Conservation (phyloP, 768 basidiomycete species). For the Hemileccinum rubropunctum region DNA sequence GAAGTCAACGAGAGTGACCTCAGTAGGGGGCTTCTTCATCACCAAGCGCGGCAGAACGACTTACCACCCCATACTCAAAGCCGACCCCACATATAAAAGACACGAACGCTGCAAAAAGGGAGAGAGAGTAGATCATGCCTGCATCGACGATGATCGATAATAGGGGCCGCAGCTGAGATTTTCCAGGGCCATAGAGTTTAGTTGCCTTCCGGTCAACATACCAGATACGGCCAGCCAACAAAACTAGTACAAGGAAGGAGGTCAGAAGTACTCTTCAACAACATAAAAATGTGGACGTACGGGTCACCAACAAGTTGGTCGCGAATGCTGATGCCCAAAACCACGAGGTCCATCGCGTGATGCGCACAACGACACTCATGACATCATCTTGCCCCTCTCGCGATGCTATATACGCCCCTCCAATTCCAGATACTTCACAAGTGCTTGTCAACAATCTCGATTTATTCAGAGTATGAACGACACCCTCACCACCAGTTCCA, state of each 20-base stretch:
- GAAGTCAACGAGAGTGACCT: too few relatives aligned
- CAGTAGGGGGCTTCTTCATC: too few relatives aligned
- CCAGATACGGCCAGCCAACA: constrained; percentile 33
- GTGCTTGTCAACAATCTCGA: not conserved
- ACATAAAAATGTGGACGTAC: constrained; percentile 12
- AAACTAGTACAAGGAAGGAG: constrained; percentile 9
- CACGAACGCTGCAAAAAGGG: constrained; percentile 33
- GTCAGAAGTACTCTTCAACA: not conserved
- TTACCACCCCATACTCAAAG: constrained; percentile 35
- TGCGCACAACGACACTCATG: constrained; percentile 30
- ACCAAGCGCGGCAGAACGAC: not conserved
- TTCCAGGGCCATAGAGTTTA: constrained; percentile 6
- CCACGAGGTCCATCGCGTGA: constrained; percentile 15
- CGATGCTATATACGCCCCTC: constrained; percentile 17
- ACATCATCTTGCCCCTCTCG: constrained; percentile 10
- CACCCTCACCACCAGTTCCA: constrained; percentile 19
- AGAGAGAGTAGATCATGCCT: constrained; percentile 36
- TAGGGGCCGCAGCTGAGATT: constrained; percentile 12
- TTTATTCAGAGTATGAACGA: not conserved
- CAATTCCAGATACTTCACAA: constrained; percentile 18
- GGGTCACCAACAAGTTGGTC: constrained; percentile 34
- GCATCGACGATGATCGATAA: constrained; percentile 36
- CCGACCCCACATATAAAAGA: constrained; percentile 26
- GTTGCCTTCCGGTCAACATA: constrained; percentile 21
- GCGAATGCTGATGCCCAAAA: constrained; percentile 33